Evolutionary conservation across 2,329 filamentous ascomycete species (phyloP).

Genomic region (Geosmithia morbida): DNA sequence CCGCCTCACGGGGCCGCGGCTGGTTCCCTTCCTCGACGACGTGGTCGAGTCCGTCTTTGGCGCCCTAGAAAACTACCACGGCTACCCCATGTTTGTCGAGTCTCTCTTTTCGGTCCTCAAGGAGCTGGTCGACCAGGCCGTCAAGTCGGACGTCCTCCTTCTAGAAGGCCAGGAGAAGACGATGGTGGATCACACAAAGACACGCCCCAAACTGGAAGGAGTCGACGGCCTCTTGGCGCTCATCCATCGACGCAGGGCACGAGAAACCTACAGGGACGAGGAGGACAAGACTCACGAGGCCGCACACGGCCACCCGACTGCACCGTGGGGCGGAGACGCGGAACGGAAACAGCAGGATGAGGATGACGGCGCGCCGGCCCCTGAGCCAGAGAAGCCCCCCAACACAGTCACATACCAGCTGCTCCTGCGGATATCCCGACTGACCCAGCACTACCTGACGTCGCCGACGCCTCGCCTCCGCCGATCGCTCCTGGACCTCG

Average conservation of each 20-base stretch:
- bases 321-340: conserved; percentile 22
- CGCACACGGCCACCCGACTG: conserved; percentile 15
- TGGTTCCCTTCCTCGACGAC: conserved; percentile 86
- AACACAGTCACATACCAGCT: conserved; percentile 69
- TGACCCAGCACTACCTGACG: conserved; percentile 84
- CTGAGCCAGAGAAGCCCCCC: conserved; percentile 39
- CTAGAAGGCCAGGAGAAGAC: conserved; percentile 23
- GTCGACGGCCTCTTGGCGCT: conserved; percentile 36
- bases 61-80: conserved; percentile 88
- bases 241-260: conserved; percentile 40
- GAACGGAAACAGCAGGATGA: conserved; percentile 11
- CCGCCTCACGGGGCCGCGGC: conserved; percentile 60
- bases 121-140: conserved; percentile 72
- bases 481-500: conserved; percentile 61
- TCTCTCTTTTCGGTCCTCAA: conserved; percentile 70
- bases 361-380: conserved; percentile 13
- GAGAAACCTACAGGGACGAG: conserved; percentile 17
- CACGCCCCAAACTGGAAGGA: conserved; percentile 13
- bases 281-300: conserved; percentile 16
- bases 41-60: conserved; percentile 83
- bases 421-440: conserved; percentile 63
- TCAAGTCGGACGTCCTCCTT: conserved; percentile 38
- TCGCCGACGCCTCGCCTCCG: conserved; percentile 69
- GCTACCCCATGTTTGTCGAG: conserved; percentile 77
- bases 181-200: conserved; percentile 27